These are phyloP conservation scores for Alternaria infectoria DNA, from an alignment of 2,329 filamentous ascomycete genomes.

Conservation along the genomic window DNA sequence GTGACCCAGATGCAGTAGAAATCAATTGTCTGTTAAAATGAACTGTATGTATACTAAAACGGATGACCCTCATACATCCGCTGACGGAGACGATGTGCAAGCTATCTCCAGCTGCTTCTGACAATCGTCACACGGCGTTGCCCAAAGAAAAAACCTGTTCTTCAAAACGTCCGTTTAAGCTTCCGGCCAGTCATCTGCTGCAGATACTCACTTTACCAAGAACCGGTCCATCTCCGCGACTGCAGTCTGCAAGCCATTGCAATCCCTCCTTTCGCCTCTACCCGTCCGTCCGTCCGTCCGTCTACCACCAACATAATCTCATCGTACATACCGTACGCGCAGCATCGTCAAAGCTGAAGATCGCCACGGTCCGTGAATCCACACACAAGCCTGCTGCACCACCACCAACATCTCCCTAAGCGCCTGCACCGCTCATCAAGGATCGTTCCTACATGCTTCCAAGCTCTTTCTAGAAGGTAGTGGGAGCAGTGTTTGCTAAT, in stretches of 20 bases:
- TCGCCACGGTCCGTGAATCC: constrained; percentile 1
- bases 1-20: not conserved
- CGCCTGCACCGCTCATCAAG: not conserved
- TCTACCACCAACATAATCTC: not conserved
- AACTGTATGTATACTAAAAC: not conserved
- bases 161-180: constrained; percentile 4
- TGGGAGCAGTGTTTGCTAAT: not conserved
- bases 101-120: not conserved
- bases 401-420: not conserved
- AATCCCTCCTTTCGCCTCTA: constrained; percentile 9
- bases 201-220: constrained; percentile 1
- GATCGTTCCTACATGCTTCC: not conserved
- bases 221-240: constrained; percentile 7
- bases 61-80: not conserved
- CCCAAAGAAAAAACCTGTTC: not conserved
- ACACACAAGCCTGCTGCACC: not conserved
- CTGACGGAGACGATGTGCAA: not conserved
- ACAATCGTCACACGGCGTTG: not conserved
- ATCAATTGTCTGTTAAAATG: not conserved
- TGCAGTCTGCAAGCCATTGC: constrained; percentile 10
- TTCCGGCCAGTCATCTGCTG: not conserved
- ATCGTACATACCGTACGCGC: not conserved
- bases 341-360: not conserved
- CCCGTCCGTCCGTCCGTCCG: not conserved
- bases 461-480: not conserved